Evolutionary conservation across 805 yeast genomes (phyloP).

Genomic region (Ogataea ramenticola): DNA sequence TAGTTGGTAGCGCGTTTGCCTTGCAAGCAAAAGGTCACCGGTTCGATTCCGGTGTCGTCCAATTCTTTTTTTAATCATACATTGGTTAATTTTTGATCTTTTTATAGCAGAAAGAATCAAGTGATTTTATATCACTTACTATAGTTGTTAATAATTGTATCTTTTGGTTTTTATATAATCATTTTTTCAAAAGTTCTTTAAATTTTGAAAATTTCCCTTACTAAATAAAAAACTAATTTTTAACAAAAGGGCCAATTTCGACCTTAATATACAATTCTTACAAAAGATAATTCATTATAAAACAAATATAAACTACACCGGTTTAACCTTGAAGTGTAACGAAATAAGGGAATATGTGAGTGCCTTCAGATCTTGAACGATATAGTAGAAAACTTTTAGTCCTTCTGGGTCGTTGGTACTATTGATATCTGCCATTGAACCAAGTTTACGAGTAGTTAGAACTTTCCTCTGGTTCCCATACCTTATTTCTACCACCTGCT

Average conservation of each 20-base stretch:
- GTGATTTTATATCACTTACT: too few species aligned
- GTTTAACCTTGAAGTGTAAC: constrained; percentile 32
- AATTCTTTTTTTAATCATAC: constrained; percentile 12
- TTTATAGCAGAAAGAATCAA: too few species aligned
- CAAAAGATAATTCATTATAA: too few species aligned
- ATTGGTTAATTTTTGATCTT: too few species aligned
- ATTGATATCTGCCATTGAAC: constrained; percentile 32
- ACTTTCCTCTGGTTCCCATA: constrained; percentile 26
- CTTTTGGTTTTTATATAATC: too few species aligned
- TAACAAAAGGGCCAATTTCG: too few species aligned
- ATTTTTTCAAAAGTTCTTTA: too few species aligned
- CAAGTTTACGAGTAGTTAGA: constrained; percentile 31
- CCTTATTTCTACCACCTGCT: constrained; percentile 33
- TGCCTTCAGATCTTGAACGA: constrained; percentile 36
- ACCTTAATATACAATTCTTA: too few species aligned
- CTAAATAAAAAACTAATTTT: too few species aligned
- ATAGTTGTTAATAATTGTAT: too few species aligned
- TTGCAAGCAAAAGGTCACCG: constrained; percentile 75
- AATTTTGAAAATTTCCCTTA: too few species aligned
- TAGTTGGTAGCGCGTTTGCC: constrained; percentile 79
- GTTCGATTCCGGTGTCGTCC: constrained; percentile 79
- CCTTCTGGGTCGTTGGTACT: constrained; percentile 37
- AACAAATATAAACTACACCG: too few species aligned
- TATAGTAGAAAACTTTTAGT: constrained; percentile 33
- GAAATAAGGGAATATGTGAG: constrained; percentile 33